Base-by-base conservation (phyloP, 2,329 filamentous ascomycete genomes). In the Ascochyta koolunga region DNA sequence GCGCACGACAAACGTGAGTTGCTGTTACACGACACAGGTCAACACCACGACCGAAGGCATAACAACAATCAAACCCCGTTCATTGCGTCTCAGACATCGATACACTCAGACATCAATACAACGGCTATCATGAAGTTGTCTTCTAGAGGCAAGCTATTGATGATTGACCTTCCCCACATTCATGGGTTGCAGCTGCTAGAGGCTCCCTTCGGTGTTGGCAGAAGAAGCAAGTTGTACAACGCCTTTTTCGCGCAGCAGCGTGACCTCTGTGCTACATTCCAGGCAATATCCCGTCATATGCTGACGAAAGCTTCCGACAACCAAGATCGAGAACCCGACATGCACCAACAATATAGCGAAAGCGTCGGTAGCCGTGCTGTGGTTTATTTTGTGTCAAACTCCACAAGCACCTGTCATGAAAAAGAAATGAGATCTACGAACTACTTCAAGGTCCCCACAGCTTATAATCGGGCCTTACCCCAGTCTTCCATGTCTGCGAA, bases 241-340 rank as follows among this genome's bases (percentile, higher is more conserved):
- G 25, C 36, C 42, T 51, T 29, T 21, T 39, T 55, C 41, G 24
- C 40, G 47, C 53, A 47, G 47, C 47, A 56, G 32, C 41, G 46
- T 47, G 47, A 51, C 36, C 31, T 31, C n/a, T 47, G 53, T 56
- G 47, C 42, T 21, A 56, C 53, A 56, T 56, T 56, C 53, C 53
- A 42, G 27, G 37, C 37, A 41, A 35, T 33, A 19, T 25, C 16
- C 32, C 53, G 47, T 43, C 47, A 39, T 42, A 46, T 32, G 47
- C 52, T 55, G 35, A 43, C 42, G 47, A 55, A 9, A 32, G 21
- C 18, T 41, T 37, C 51, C 51, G 45, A 45, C 9, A 21, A 54
- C 40, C 45, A 54, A 36, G 41, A 18, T 32, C 21, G 8, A 25
- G 35, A 37, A 50, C 45, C 45, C 51, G 46, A 35, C 25, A 22